Conservation (phyloP, 768 basidiomycete genomes). For the Gautieria morchelliformis region DNA sequence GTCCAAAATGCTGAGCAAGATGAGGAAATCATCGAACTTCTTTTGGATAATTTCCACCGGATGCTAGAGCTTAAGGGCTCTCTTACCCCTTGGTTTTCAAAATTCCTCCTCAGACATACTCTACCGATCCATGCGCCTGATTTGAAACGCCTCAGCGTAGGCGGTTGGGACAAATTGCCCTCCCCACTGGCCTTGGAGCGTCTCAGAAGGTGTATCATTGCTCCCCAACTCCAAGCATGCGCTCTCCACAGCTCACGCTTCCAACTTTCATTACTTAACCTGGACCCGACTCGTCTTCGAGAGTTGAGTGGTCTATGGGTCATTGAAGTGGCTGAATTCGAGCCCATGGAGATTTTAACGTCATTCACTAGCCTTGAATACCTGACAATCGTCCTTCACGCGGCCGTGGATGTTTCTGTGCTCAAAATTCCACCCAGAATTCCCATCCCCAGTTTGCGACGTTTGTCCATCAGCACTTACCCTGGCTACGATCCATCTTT, state of each 20-base stretch:
- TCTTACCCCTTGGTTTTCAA: background rate
- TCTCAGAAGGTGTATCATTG: background rate
- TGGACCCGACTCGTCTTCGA: background rate
- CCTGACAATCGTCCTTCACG: background rate
- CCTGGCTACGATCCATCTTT: background rate
- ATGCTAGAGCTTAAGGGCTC: background rate
- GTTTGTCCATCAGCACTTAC: background rate
- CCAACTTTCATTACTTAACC: background rate
- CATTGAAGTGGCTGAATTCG: background rate
- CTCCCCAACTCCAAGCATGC: background rate
- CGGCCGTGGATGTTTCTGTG: background rate
- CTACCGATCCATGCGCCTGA: background rate
- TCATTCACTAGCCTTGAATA: background rate
- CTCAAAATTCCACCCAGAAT: background rate
- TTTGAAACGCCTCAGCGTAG: background rate
- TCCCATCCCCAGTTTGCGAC: background rate
- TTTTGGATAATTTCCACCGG: slow-evolving; percentile 4
- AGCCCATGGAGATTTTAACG: background rate
- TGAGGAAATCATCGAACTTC: background rate
- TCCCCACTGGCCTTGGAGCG: background rate
- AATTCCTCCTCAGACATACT: background rate
- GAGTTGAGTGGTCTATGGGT: background rate
- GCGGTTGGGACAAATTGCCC: background rate
- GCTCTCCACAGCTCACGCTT: background rate
- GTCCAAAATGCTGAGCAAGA: background rate